Conservation (phyloP, 2,329 filamentous ascomycete species). For the Exophiala calicioides region DNA sequence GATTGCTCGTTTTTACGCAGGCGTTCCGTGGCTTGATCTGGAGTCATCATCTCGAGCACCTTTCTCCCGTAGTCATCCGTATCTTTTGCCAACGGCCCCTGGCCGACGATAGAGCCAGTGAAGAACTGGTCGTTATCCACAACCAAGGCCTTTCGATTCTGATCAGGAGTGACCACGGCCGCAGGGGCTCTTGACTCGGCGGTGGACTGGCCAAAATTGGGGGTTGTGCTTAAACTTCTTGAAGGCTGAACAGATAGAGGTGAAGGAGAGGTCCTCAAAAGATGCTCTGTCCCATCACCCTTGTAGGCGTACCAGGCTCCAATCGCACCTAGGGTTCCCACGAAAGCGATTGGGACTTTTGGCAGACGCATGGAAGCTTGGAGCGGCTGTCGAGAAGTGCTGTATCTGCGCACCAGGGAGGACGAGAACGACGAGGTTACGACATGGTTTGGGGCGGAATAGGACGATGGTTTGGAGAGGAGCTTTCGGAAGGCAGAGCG, state of each 20-base stretch:
- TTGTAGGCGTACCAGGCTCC: conserved; percentile 54
- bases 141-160: conserved; percentile 68
- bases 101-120: conserved; percentile 80
- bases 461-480: conserved; percentile 35
- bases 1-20: conserved; percentile 88
- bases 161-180: conserved; percentile 52
- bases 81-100: conserved; percentile 84
- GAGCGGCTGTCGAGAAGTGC: conserved; percentile 39
- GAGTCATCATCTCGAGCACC: conserved; percentile 93
- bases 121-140: conserved; percentile 90
- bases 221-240: conserved; percentile 24
- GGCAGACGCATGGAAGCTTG: conserved; percentile 53
- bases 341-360: conserved; percentile 50
- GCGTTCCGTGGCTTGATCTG: conserved; percentile 89
- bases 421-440: conserved; percentile 39
- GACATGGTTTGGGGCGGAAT: conserved; percentile 41
- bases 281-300: conserved; percentile 34
- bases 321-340: conserved; percentile 50
- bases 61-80: conserved; percentile 81
- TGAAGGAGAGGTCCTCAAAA: conserved; percentile 24
- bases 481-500: conserved; percentile 47
- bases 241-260: conserved; percentile 23
- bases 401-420: conserved; percentile 38
- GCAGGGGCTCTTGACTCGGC: conserved; percentile 31
- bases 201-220: conserved; percentile 15